Evolutionary conservation across 352 stramenopile species (phyloP), one percentile per base, ranked within the genome.

Genomic region (Phytophthora tubulina): DNA sequence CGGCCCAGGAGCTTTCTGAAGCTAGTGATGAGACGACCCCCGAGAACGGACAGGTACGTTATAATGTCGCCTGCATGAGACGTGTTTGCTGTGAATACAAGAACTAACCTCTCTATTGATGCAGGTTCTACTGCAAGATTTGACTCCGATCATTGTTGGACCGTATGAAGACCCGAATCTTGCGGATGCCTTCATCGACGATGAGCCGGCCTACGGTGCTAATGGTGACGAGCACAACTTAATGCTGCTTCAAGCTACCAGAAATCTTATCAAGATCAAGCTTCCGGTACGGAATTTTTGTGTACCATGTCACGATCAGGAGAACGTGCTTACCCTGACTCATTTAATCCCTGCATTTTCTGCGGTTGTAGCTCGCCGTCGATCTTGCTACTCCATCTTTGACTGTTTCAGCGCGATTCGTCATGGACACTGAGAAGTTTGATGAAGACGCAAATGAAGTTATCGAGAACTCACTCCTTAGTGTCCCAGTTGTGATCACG

Each of bases 101-200:
- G 17, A 53, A 14, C 49, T 71, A 64, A 65, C 36, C 21, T 33
- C 30, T 58, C 11, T 67, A n/a, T 54, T 56, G 39, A 1, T 33
- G 5, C 2, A 91, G 77, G 72, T 80, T 33, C 52, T 85, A 11
- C 52, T 93, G 8, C 62, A 91, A 38, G 85, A 93, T 60, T 67
- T 69, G 11, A 82, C 82, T 45, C 85, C 89, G 3, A 89, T 95
- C 41, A 71, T 85, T 8, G 42, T 96, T 35, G 89, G 89, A 9
- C 74, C 87, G 36, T 96, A 94, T 53, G 89, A 96, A 88, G 89
- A 96, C 27, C 89, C 89, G 33, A 95, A 86, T 36, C 82, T 96
- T 33, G 87, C 77, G 10, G 87, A 96, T 56, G 83, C 83, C 31
- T 92, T 90, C 56, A 72, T 77, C 9, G 77, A 78, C 2, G 80